phyloP scores from a whole-genome alignment of 1,139 yeast genomes.

The Diutina catenulata region DNA sequence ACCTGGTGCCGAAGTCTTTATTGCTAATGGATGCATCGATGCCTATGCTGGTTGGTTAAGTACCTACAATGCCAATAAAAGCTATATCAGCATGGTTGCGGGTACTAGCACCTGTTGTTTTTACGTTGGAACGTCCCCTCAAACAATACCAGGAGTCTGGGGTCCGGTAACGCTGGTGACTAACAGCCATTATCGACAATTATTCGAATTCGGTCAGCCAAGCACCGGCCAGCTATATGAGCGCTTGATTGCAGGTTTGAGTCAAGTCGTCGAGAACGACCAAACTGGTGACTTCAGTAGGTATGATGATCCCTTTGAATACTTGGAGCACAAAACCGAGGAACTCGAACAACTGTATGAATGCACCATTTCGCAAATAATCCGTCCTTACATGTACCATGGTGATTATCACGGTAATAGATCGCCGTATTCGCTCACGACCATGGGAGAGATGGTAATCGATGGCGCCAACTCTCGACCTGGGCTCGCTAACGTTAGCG shows the following conservation, averaged over 20 bases:
- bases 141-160: slow-evolving; percentile 1
- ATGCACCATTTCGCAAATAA: not conserved
- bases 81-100: not conserved
- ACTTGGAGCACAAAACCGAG: slow-evolving; percentile 1
- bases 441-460: slow-evolving; percentile 4
- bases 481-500: not conserved
- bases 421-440: not conserved
- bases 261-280: too few species aligned
- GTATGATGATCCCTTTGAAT: not conserved
- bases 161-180: not conserved
- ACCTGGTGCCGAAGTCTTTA: too few species aligned
- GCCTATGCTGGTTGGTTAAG: not conserved
- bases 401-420: not conserved
- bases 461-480: slow-evolving; percentile 4
- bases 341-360: not conserved
- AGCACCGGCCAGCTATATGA: not conserved
- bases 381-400: slow-evolving; percentile 2
- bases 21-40: not conserved
- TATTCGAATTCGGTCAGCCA: slow-evolving; percentile 4
- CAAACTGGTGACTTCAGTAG: not conserved
- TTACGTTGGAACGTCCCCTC: not conserved
- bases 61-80: not conserved
- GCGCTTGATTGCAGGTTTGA: not conserved
- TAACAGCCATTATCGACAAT: not conserved
- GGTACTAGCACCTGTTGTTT: not conserved